These are phyloP conservation scores for Candida neerlandica DNA, from an alignment of 1,139 yeast genomes.

Conservation along the genomic window DNA sequence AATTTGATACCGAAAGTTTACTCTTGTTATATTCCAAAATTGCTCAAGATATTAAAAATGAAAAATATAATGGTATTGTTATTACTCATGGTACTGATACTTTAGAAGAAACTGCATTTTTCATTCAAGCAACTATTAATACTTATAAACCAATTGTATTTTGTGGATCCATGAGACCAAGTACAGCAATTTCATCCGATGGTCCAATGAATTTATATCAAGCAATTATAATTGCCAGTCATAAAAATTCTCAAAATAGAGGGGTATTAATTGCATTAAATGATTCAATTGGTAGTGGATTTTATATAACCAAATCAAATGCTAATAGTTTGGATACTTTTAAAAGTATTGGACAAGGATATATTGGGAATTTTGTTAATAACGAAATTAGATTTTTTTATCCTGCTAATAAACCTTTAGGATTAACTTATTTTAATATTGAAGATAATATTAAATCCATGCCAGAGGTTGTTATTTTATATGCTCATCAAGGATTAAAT, in stretches of 20 bases:
- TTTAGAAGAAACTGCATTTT: conserved; percentile 70
- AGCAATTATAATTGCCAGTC: conserved; percentile 65
- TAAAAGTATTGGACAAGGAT: conserved; percentile 69
- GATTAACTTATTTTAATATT: conserved; percentile 45
- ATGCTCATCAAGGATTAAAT: conserved; percentile 64
- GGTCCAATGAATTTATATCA: conserved; percentile 75
- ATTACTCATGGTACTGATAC: conserved; percentile 78
- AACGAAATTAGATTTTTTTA: conserved; percentile 65
- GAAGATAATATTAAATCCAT: conserved; percentile 21
- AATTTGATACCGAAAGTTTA: conserved; percentile 49
- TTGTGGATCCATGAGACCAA: conserved; percentile 76
- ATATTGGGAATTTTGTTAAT: conserved; percentile 68
- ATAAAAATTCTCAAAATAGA: conserved; percentile 51
- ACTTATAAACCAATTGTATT: conserved; percentile 63
- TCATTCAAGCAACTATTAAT: conserved; percentile 59
- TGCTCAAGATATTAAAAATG: conserved; percentile 40
- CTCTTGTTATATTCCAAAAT: conserved; percentile 43
- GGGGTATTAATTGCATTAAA: conserved; percentile 67
- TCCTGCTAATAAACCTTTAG: conserved; percentile 62
- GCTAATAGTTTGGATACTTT: conserved; percentile 72
- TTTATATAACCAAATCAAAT: conserved; percentile 68
- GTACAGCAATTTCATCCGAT: conserved; percentile 68
- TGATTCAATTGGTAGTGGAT: conserved; percentile 70
- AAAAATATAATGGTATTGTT: conserved; percentile 52
- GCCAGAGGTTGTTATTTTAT: conserved; percentile 54